Conservation (phyloP, 805 yeast genomes). For the Lipomyces lipofer region DNA sequence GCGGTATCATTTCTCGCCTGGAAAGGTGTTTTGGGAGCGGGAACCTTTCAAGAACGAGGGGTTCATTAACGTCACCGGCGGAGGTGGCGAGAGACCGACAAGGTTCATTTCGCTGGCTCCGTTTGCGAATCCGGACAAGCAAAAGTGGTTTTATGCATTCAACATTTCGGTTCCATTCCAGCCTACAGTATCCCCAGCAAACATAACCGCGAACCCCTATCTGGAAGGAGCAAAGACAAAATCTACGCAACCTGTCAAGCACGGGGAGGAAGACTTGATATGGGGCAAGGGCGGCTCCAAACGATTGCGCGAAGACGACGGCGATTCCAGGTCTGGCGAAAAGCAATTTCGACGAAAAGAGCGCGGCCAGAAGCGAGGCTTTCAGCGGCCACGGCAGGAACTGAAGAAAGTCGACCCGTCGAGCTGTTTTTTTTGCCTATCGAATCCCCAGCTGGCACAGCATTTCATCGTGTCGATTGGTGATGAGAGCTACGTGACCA, state of each 20-base stretch:
- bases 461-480: constrained; percentile 83
- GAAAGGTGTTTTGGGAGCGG: constrained; percentile 31
- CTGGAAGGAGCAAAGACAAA: constrained; percentile 13
- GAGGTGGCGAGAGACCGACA: constrained; percentile 42
- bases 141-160: constrained; percentile 79
- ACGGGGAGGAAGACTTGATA: constrained; percentile 11
- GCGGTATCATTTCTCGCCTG: constrained; percentile 31
- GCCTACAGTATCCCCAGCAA: constrained; percentile 34
- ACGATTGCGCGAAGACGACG: constrained; percentile 9
- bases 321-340: background rate
- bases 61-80: constrained; percentile 3
- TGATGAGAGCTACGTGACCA: constrained; percentile 61
- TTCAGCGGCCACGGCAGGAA: constrained; percentile 21
- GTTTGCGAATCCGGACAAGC: constrained; percentile 50
- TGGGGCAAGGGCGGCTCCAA: constrained; percentile 7
- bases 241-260: constrained; percentile 7
- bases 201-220: constrained; percentile 41
- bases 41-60: constrained; percentile 32
- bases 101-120: constrained; percentile 67
- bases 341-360: background rate
- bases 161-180: constrained; percentile 41
- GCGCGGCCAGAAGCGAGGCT: constrained; percentile 18
- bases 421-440: constrained; percentile 76
- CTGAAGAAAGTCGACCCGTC: constrained; percentile 26
- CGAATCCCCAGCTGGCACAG: constrained; percentile 72